These are phyloP conservation scores for Penicillium vulpinum DNA, from an alignment of 2,329 filamentous ascomycete species.

Conservation along the genomic window DNA sequence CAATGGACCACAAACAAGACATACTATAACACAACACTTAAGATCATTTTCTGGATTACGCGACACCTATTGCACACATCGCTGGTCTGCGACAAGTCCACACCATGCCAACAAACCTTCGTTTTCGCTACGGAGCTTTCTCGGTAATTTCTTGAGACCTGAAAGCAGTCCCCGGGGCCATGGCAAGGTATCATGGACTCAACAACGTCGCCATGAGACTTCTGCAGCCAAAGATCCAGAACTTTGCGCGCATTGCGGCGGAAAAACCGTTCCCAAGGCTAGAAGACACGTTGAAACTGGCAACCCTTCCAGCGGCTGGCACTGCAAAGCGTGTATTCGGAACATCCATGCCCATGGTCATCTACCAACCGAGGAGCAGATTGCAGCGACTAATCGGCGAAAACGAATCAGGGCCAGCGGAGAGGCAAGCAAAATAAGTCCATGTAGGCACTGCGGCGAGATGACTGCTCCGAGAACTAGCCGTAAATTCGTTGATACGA, in stretches of 20 bases:
- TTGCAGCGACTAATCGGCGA: neutral
- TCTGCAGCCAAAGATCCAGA: neutral
- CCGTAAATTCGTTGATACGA: slow-evolving; percentile 3
- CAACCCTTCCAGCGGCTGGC: slow-evolving; percentile 5
- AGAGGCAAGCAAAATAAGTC: slow-evolving; percentile 1
- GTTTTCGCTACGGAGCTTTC: neutral
- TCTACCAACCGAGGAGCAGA: slow-evolving; percentile 6
- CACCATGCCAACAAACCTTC: neutral
- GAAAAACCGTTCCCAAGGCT: neutral
- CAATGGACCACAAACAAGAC: neutral
- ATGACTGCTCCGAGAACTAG: slow-evolving; percentile 1
- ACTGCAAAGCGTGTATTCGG: slow-evolving; percentile 3
- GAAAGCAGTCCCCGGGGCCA: neutral
- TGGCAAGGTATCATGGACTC: neutral
- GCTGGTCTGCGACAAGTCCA: neutral
- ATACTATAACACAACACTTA: neutral
- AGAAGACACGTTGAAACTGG: slow-evolving; percentile 1
- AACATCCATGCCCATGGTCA: neutral
- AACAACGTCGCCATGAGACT: neutral
- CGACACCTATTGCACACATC: neutral
- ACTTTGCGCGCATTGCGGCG: slow-evolving; percentile 3
- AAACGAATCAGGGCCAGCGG: neutral
- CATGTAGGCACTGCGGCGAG: slow-evolving; percentile 3
- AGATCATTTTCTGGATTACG: neutral
- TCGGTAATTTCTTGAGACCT: neutral